Evolutionary conservation across 495 filamentous ascomycete genomes (phyloP).

Genomic region (Penicillium coprophilum): DNA sequence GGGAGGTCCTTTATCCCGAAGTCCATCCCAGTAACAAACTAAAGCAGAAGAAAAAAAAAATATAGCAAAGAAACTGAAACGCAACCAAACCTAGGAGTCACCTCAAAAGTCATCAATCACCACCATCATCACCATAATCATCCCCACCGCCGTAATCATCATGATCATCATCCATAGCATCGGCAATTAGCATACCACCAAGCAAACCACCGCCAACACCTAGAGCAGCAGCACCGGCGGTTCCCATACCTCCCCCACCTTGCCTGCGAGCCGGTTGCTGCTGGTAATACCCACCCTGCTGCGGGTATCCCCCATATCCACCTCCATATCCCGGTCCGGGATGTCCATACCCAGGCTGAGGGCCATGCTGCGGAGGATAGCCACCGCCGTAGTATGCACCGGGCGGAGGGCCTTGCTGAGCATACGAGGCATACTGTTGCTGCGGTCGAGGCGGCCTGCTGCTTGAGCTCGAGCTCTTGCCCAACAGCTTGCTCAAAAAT

Average conservation of each 20-base stretch:
- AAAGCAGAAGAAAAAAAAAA: neutral
- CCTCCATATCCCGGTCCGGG: constrained; percentile 37
- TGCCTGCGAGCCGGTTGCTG: constrained; percentile 33
- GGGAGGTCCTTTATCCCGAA: neutral
- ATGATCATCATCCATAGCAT: constrained; percentile 52
- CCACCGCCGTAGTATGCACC: constrained; percentile 33
- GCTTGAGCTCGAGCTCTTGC: constrained; percentile 35
- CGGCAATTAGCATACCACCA: constrained; percentile 66
- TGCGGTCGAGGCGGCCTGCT: constrained; percentile 21
- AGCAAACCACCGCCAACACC: constrained; percentile 75
- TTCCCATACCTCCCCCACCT: constrained; percentile 57
- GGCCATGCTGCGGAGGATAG: constrained; percentile 32
- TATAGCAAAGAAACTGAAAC: constrained; percentile 11
- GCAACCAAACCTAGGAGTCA: constrained; percentile 48
- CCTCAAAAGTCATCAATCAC: constrained; percentile 47
- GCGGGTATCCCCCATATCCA: constrained; percentile 38
- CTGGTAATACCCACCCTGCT: constrained; percentile 46
- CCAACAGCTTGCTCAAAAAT: constrained; percentile 53
- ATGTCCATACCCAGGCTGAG: constrained; percentile 41
- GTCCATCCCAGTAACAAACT: constrained; percentile 6
- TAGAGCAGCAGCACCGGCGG: constrained; percentile 68
- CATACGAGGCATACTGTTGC: constrained; percentile 32
- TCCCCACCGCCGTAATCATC: constrained; percentile 42
- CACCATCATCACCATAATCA: constrained; percentile 36
- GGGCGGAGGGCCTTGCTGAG: constrained; percentile 25